A percentile compares a stretch with the other conserved stretches of the same genome.
Evolutionary conservation across 2,329 filamentous ascomycete genomes (phyloP).

Genomic region (Aaosphaeria pasadenensis): DNA sequence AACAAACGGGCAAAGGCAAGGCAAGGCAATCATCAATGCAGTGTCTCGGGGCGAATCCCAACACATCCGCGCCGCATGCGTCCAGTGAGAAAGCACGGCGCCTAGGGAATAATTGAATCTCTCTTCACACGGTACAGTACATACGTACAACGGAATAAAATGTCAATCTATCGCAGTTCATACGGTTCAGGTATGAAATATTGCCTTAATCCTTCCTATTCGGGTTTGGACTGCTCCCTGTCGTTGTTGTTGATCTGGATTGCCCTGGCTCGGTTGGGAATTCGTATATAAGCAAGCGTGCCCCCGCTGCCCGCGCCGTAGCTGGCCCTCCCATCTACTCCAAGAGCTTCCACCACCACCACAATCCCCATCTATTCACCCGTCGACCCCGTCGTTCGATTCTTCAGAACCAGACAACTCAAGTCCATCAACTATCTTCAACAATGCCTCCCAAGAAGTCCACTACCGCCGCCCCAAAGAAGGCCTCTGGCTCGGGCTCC

Average conservation of each 20-base stretch:
- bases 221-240: constrained; percentile 22
- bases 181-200: too few species aligned
- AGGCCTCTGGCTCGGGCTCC: constrained; percentile 52
- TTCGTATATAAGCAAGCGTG: constrained; percentile 27
- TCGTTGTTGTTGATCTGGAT: constrained; percentile 27
- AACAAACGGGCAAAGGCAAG: too few species aligned
- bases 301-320: constrained; percentile 25
- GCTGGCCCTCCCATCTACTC: constrained; percentile 18
- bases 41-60: too few species aligned
- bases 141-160: too few species aligned
- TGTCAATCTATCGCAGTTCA: too few species aligned
- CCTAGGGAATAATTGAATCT: too few species aligned
- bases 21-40: too few species aligned
- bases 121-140: too few species aligned
- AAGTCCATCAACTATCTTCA: constrained; percentile 23
- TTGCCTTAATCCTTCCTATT: constrained; percentile 26
- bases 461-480: constrained; percentile 55
- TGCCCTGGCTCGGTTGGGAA: constrained; percentile 19
- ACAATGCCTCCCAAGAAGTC: constrained; percentile 67
- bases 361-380: constrained; percentile 15
- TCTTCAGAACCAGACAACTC: constrained; percentile 23
- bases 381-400: constrained; percentile 30
- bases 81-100: too few species aligned
- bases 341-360: constrained; percentile 22
- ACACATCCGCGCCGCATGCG: too few species aligned